Conservation (phyloP, 2,329 filamentous ascomycete genomes). For the Tolypocladium amazonense region DNA sequence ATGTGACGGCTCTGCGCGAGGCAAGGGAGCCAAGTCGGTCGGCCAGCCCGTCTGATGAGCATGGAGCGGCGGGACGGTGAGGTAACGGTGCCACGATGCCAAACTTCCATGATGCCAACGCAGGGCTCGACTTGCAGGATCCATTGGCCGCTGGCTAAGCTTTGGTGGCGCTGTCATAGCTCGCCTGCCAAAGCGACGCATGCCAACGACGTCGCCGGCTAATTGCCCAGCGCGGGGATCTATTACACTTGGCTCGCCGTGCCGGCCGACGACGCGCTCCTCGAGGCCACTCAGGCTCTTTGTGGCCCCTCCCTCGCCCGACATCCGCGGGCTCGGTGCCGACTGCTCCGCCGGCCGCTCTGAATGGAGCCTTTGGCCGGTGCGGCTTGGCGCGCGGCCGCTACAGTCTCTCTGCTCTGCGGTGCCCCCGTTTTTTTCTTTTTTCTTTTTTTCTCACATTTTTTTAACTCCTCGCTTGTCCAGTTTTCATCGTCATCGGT, state of each 20-base stretch:
- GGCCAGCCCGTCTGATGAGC: background rate
- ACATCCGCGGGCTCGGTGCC: background rate
- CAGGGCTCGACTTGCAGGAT: background rate
- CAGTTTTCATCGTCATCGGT: background rate
- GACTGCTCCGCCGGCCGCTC: background rate
- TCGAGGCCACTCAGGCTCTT: background rate
- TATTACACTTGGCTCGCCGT: background rate
- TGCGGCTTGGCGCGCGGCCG: background rate
- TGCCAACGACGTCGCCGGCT: background rate
- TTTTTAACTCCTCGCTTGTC: background rate
- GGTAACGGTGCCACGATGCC: background rate
- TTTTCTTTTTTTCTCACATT: too few relatives aligned
- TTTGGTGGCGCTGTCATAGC: background rate
- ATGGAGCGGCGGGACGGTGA: background rate
- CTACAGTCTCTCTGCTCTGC: background rate
- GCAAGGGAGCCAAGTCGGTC: background rate
- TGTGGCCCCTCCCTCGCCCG: background rate
- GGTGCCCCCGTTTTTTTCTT: background rate
- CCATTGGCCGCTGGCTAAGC: background rate
- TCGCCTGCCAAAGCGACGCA: background rate
- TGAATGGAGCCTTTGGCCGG: background rate
- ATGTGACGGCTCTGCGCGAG: background rate
- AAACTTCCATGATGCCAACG: too few relatives aligned
- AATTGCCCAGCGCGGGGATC: background rate
- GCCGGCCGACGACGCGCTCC: background rate